Evolutionary conservation across 352 stramenopile genomes (phyloP).

Genomic region (Globisporangium abappressorium): DNA sequence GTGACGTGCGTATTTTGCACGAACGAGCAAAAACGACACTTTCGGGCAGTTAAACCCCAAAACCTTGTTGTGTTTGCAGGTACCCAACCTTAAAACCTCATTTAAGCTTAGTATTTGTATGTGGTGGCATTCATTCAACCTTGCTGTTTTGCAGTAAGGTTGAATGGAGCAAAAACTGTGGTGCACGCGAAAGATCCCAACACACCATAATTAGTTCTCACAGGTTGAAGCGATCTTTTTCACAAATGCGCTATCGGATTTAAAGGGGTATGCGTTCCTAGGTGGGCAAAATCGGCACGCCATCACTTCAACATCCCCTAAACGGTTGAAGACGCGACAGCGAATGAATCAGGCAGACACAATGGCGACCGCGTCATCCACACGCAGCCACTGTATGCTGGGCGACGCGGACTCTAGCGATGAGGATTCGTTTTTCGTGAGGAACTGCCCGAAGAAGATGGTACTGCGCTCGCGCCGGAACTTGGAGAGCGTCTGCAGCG

Average conservation of each 20-base stretch:
- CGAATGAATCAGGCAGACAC: constrained; percentile 12
- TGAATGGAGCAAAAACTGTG: constrained; percentile 5
- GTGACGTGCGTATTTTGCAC: not conserved
- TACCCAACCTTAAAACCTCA: constrained; percentile 7
- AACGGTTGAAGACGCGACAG: not conserved
- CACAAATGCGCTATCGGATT: not conserved
- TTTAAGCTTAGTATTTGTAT: not conserved
- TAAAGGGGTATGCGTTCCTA: not conserved
- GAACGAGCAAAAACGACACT: not conserved
- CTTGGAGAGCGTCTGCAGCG: constrained; percentile 68
- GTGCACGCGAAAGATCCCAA: constrained; percentile 1
- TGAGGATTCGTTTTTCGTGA: constrained; percentile 18
- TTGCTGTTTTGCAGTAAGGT: not conserved
- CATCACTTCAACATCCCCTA: constrained; percentile 23
- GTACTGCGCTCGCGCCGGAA: constrained; percentile 69
- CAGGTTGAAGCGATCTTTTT: constrained; percentile 7
- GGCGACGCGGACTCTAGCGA: not conserved
- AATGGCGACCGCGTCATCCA: constrained; percentile 23
- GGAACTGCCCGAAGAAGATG: constrained; percentile 86
- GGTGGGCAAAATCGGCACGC: not conserved
- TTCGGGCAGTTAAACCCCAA: constrained; percentile 13
- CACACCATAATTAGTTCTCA: not conserved
- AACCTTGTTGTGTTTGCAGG: not conserved
- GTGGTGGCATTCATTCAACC: not conserved
- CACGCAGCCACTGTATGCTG: constrained; percentile 35